Evolutionary conservation across 108 stramenopile genomes (phyloP), one percentile per base, ranked within the genome.

Genomic region (Nannochloropsis oceanica): DNA sequence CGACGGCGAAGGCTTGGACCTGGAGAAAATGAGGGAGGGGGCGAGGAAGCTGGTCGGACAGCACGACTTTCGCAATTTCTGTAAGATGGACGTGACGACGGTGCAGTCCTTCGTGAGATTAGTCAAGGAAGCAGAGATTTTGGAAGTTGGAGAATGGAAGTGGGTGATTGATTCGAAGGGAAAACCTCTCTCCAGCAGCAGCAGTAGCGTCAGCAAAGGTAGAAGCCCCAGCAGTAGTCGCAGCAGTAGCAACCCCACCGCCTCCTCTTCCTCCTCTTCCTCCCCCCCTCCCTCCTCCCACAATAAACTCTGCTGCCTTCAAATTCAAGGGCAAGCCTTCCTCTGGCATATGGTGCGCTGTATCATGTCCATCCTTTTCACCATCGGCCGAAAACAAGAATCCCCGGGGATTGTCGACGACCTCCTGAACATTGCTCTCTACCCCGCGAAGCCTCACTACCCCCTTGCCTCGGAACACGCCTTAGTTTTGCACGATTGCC

Each of bases 21-120:
- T 96, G 13, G 84, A 79, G 5, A 73, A 44, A 18, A 98, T 98
- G 93, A 87, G 86, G 20, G 27, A 86, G 27, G 96, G 92, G 11
- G 87, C 96, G 18, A 34, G 86, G 11, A 80, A 82, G 27, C 88
- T 99, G 87, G 92, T 95, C 25, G 99, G 99, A 26, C 86, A 91
- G 43, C 96, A 97, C 89, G 99, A 99, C 90, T 99, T 99, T 90
- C 93, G 99, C 20, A 98, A 99, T 88, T 92, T 99, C 79, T 97
- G 97, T 89, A 99, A 99, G 88, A 96, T 98, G 94, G 95, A 99
- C 90, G 94, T 83, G 27, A 34, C 14, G 26, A 86, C 86, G 44
- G 90, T 91, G 18, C 81, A 18, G 50, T 88, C 43, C 79, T 90
- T 86, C 34, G 24, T 25, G 43, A 27, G 86, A 18, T 13, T 25